Conservation (phyloP, 139 green algal genomes). For the Spirogloea muscicola region DNA sequence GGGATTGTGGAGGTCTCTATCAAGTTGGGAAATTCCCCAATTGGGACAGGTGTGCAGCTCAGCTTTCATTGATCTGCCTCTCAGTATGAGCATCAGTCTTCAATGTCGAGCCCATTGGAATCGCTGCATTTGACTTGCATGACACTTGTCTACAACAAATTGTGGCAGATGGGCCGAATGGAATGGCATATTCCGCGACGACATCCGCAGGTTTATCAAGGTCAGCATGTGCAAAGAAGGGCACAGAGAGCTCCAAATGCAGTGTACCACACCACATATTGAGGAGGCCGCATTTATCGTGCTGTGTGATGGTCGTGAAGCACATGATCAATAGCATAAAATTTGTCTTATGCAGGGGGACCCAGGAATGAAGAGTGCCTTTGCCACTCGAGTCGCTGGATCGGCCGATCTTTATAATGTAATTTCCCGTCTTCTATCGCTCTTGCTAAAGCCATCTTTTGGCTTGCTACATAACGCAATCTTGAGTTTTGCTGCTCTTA, state of each 20-base stretch:
- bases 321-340: no score
- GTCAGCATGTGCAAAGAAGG: no score
- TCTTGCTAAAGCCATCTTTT: not conserved
- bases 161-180: slow-evolving; percentile 94
- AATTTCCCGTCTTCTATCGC: not conserved
- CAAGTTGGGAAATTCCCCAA: slow-evolving; percentile 84
- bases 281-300: no score
- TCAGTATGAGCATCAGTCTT: not conserved
- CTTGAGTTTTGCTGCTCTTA: no score
- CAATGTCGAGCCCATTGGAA: no score
- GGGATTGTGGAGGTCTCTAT: slow-evolving; percentile 96
- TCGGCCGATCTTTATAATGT: slow-evolving; percentile 86
- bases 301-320: no score
- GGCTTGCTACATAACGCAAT: not conserved
- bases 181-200: slow-evolving; percentile 95
- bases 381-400: slow-evolving; percentile 84
- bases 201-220: slow-evolving; percentile 83
- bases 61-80: not conserved
- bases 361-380: slow-evolving; percentile 78
- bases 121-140: no score
- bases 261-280: no score
- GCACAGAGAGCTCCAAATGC: no score
- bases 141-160: no score
- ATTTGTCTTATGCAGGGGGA: slow-evolving; percentile 57
- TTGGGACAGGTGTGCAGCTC: slow-evolving; percentile 62